Evolutionary conservation across 352 stramenopile genomes (phyloP).

Genomic region (Phytophthora nicotianae): DNA sequence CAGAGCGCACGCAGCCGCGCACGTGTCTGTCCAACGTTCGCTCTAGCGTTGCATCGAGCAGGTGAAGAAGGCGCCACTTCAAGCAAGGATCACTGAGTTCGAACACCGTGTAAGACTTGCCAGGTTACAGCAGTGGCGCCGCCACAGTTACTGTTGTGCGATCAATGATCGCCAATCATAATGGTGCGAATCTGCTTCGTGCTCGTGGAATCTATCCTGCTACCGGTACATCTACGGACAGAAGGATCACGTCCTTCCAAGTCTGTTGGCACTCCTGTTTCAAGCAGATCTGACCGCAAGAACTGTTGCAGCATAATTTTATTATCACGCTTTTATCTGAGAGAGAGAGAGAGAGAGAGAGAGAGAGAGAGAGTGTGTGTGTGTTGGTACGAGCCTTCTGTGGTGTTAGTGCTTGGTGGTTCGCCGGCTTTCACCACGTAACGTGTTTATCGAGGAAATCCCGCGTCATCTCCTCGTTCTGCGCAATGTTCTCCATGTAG

Average conservation of each 20-base stretch:
- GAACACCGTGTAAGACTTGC: no score
- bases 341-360: no score
- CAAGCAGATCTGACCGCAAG: not conserved
- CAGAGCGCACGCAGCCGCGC: not conserved
- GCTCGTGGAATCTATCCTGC: not conserved
- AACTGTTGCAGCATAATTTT: constrained; percentile 1
- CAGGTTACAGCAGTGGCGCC: no score
- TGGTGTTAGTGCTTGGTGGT: not conserved
- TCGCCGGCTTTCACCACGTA: constrained; percentile 36
- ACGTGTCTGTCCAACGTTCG: constrained; percentile 14
- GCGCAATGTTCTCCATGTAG: constrained; percentile 81
- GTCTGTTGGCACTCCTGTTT: not conserved
- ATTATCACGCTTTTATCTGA: constrained; percentile 1
- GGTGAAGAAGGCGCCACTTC: constrained; percentile 1
- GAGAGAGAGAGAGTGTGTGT: no score
- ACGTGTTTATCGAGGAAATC: constrained; percentile 76
- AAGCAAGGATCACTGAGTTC: no score
- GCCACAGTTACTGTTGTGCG: no score
- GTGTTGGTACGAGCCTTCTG: not conserved
- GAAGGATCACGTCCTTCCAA: not conserved
- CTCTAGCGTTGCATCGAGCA: constrained; percentile 23
- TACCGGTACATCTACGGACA: no score
- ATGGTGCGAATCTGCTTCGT: not conserved
- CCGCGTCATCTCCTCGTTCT: constrained; percentile 75
- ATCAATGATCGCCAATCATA: no score